Base-by-base conservation (phyloP, 306 rosid genomes). In the Prunus kanzakura region DNA sequence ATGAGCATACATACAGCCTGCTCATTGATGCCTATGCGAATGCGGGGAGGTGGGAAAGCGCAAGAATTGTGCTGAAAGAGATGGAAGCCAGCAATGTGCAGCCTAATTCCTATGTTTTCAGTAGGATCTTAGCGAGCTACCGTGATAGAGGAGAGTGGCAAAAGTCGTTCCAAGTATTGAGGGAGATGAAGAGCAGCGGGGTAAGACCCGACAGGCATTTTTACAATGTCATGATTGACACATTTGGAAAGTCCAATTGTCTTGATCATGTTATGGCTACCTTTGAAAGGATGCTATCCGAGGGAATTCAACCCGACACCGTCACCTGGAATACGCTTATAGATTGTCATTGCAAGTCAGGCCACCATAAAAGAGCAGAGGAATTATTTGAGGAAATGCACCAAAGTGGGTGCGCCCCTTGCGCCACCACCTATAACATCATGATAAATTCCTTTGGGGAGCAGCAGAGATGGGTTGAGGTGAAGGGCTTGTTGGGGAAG, bases 81-180 rank as follows among this genome's bases (percentile, higher is more conserved):
- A 91, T 91, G 96, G 97, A 87, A 70, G 93, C 90, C 11, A 83
- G 87, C 76, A 86, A 91, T 84, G 87, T 91, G 74, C 90, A 82
- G 70, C 97, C 93, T 1, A 91, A 85, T 76, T 87, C 96, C 2
- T 91, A 58, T 79, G 82, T 91, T 71, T 93, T 83, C 64, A 86
- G 96, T 69, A 80, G 97, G 78, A 91, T 93, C 49, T 84, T 93
- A 80, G 98, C 96, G 6, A 67, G 91, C 79, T 90, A 90, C 78
- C 85, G 98, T 0, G 96, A 91, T 75, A 87, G 83, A 67, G 97
- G 98, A 60, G 96, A 93, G 87, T 93, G 98, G 98, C 97, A 93
- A 77, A 89, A 79, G 76, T 82, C 97, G 0, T 93, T 93, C 84
- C 96, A 91, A 74, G 97, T 91, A 74, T 80, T 93, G 82, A 88